Base-by-base conservation (phyloP, 2,329 filamentous ascomycete species). In the Venturia effusa region DNA sequence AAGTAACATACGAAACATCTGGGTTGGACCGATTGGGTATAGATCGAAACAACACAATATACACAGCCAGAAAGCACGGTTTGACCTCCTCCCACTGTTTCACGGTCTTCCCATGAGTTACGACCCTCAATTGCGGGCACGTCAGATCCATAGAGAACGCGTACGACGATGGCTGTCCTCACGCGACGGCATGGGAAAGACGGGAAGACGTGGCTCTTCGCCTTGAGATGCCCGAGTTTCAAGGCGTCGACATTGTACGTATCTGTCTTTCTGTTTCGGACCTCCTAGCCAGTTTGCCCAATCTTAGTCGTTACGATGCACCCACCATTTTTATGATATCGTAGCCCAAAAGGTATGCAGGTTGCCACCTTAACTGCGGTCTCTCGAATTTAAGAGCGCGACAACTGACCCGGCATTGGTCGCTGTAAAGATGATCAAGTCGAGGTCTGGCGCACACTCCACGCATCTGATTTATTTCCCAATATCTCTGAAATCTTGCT, bases 401-500 rank as follows among this genome's bases (percentile, higher is more conserved):
- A 57, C 19, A 2, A 24, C 10, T 57, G 30, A 57, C 15, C 51
- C 15, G 19, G 51, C 30, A 57, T 57, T 57, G 51, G 51, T 57
- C 5, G 51, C 30, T 27, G 22, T 57, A 19, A 57, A 57, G 15
- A 34, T 8, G 30, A 6, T 6, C 27, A 57, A 30, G 15, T 34
- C 30, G 30, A 27, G 51, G 17, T 30, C n/a, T 34, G 30, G 51
- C 51, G 51, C 51, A 34, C 30, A 57, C 13, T 27, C 51, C 27
- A 19, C 17, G 24, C 30, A 57, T 34, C n/a, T 34, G 30, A 57
- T 57, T 7, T 34, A 34, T 7, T 32, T 57, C 7, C 37, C 27
- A 57, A 57, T 57, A 34, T 57, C 30, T 57, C 15, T 57, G 51
- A 57, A 57, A 57, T 57, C 27, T 57, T 57, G 45, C 51, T 30